These are phyloP conservation scores for Taiozyma sp. DNA, from an alignment of 1,139 yeast species.

Conservation along the genomic window DNA sequence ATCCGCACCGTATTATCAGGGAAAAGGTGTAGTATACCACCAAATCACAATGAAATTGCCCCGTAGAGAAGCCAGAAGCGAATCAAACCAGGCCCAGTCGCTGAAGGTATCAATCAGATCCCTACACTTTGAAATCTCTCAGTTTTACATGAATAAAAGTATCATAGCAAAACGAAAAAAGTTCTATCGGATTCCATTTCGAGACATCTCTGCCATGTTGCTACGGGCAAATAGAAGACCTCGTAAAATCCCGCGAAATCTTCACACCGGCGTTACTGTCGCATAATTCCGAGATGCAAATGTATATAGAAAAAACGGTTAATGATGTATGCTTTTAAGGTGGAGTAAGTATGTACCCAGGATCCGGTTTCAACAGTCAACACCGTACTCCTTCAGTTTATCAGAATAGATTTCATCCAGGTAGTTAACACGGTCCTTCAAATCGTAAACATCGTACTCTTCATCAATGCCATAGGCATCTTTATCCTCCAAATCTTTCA, in stretches of 20 bases:
- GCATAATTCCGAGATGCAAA: not conserved
- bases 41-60: too few species aligned
- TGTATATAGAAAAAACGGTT: too few species aligned
- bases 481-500: slow-evolving; percentile 48
- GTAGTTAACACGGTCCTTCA: slow-evolving; percentile 37
- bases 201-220: not conserved
- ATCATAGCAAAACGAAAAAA: too few species aligned
- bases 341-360: not conserved
- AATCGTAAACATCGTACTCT: slow-evolving; percentile 41
- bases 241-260: not conserved
- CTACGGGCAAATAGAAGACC: not conserved
- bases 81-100: too few species aligned
- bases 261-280: not conserved
- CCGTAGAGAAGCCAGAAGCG: too few species aligned
- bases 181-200: not conserved
- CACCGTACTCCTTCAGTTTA: slow-evolving; percentile 3
- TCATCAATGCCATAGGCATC: slow-evolving; percentile 41
- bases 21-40: too few species aligned
- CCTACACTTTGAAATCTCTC: too few species aligned
- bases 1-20: too few species aligned
- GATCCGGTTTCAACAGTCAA: not conserved
- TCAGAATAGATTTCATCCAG: slow-evolving; percentile 9
- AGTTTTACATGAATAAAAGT: too few species aligned
- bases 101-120: too few species aligned
- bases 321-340: too few species aligned